Percentiles rank a stretch among this genome's conserved stretches.
These are phyloP conservation scores for Aspergillus arachidicola DNA, from an alignment of 2,329 filamentous ascomycete species.

Conservation along the genomic window DNA sequence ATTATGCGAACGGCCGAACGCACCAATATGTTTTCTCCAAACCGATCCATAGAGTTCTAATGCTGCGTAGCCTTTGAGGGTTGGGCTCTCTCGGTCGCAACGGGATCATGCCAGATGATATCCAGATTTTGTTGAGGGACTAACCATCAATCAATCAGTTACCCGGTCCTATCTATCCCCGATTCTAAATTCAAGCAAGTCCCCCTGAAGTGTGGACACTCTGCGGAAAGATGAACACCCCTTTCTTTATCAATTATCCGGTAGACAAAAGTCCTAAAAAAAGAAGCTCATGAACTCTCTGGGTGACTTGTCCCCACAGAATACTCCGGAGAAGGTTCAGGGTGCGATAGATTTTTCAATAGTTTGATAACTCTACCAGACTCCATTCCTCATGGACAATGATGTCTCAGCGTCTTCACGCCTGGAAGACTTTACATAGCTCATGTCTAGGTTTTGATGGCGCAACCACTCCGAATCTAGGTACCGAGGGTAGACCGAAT, in stretches of 20 bases:
- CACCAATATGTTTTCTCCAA: neutral
- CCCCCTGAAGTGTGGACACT: conserved; percentile 1
- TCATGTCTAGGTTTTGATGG: neutral
- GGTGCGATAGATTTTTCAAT: conserved; percentile 3
- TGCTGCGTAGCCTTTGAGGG: neutral
- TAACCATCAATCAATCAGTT: neutral
- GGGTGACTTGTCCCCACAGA: neutral
- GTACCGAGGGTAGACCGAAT: neutral
- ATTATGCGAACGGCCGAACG: neutral
- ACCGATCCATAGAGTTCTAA: neutral
- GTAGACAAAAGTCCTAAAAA: neutral
- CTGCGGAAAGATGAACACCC: neutral
- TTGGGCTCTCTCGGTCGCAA: neutral
- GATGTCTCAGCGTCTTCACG: neutral
- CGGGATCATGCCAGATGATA: neutral
- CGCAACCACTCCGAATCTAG: neutral
- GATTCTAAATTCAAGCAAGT: neutral
- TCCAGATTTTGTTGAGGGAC: neutral
- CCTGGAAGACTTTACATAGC: neutral
- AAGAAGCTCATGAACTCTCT: neutral
- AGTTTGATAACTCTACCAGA: conserved; percentile 3
- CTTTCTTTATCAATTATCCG: neutral
- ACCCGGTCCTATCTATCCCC: neutral
- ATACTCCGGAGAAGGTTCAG: conserved; percentile 7
- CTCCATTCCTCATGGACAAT: neutral